phyloP scores from a whole-genome alignment of 2,329 filamentous ascomycete species.

The Fusarium denticulatum region DNA sequence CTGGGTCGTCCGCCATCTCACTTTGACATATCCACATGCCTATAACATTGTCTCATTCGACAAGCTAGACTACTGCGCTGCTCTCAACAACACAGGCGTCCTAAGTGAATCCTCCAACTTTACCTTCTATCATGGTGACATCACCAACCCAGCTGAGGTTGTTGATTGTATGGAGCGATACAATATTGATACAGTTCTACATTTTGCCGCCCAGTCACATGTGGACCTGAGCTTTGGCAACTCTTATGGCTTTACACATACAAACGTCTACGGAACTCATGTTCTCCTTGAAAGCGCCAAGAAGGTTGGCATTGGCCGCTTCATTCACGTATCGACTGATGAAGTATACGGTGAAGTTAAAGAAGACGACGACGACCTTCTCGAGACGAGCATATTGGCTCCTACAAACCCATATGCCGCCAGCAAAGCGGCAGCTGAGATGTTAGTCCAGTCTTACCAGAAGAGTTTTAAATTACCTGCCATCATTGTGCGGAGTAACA shows the following conservation, averaged over 20 bases:
- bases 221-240: constrained; percentile 86
- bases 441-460: constrained; percentile 87
- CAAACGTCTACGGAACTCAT: constrained; percentile 86
- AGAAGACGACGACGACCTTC: constrained; percentile 74
- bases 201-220: constrained; percentile 87
- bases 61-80: constrained; percentile 85
- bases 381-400: constrained; percentile 77
- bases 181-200: constrained; percentile 81
- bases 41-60: constrained; percentile 88
- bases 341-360: constrained; percentile 87
- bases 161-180: constrained; percentile 75
- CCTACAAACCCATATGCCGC: constrained; percentile 87
- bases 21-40: constrained; percentile 74
- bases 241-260: constrained; percentile 82
- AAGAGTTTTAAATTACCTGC: constrained; percentile 84
- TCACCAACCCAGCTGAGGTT: constrained; percentile 76
- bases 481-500: constrained; percentile 84
- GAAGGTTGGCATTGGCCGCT: constrained; percentile 74
- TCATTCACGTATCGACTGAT: constrained; percentile 86
- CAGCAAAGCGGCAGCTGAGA: constrained; percentile 83
- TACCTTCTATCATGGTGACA: constrained; percentile 81
- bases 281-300: constrained; percentile 81
- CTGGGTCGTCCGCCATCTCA: constrained; percentile 84
- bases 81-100: constrained; percentile 79
- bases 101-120: constrained; percentile 77